A percentile compares a stretch with the other conserved stretches of the same genome.
phyloP scores from a whole-genome alignment of 164 flowering plant species.

The Vitis cinerea region DNA sequence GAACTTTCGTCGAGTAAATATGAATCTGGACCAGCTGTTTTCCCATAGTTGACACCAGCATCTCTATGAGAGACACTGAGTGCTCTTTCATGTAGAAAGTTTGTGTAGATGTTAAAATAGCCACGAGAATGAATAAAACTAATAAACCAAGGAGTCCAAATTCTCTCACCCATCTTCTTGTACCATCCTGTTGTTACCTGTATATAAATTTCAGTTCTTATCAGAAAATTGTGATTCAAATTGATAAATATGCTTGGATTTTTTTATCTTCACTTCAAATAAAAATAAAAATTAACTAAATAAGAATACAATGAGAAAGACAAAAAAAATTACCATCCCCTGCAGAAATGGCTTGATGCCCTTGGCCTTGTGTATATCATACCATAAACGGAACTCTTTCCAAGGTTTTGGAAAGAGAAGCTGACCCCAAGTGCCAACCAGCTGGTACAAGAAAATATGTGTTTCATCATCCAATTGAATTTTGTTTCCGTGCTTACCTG shows the following conservation, averaged over 20 bases:
- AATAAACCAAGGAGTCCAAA: slow-evolving; percentile 99
- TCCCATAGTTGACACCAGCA: slow-evolving; percentile 95
- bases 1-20: slow-evolving; percentile 50
- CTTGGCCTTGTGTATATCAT: slow-evolving; percentile 79
- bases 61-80: slow-evolving; percentile 89
- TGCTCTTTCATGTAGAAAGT: slow-evolving; percentile 73
- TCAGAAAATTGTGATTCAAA: background rate
- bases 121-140: slow-evolving; percentile 82
- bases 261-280: background rate
- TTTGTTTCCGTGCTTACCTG: slow-evolving; percentile 97
- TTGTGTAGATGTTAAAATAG: slow-evolving; percentile 86
- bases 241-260: background rate
- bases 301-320: background rate
- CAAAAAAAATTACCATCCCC: slow-evolving; percentile 70
- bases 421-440: slow-evolving; percentile 99
- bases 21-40: slow-evolving; percentile 96
- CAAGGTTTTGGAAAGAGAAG: slow-evolving; percentile 97
- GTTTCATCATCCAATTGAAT: slow-evolving; percentile 56
- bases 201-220: slow-evolving; percentile 2
- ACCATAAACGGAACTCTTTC: slow-evolving; percentile 98
- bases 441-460: slow-evolving; percentile 77
- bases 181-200: slow-evolving; percentile 98
- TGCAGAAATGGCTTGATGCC: slow-evolving; percentile 73
- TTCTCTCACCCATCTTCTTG: slow-evolving; percentile 88
- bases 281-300: background rate